Conservation (phyloP, 495 filamentous ascomycete genomes). For the Monascus purpureus region DNA sequence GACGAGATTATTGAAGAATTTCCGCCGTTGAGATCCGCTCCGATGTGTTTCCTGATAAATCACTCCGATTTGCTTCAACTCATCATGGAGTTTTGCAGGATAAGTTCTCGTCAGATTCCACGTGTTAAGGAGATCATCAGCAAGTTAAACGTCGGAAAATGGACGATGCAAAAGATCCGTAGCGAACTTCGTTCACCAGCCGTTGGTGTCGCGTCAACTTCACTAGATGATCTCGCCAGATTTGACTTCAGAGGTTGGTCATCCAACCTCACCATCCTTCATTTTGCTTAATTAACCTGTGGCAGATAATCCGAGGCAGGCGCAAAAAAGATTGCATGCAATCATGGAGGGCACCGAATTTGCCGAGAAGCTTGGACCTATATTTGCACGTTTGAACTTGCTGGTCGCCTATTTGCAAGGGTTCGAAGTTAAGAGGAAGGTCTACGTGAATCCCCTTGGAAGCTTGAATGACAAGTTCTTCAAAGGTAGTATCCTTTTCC, state of each 20-base stretch:
- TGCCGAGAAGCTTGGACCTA: constrained; percentile 50
- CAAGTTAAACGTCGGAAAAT: constrained; percentile 72
- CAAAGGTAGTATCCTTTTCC: constrained; percentile 73
- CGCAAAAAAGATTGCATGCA: constrained; percentile 52
- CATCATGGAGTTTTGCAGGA: constrained; percentile 78
- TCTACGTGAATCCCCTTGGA: constrained; percentile 74
- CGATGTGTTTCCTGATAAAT: constrained; percentile 86
- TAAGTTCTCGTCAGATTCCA: constrained; percentile 51
- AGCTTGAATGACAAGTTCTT: constrained; percentile 92
- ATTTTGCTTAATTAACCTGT: not conserved
- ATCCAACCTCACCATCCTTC: not conserved
- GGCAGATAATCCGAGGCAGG: constrained; percentile 55
- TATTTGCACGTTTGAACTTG: constrained; percentile 64
- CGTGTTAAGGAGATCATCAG: constrained; percentile 72
- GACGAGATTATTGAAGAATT: constrained; percentile 82
- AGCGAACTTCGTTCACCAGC: constrained; percentile 67
- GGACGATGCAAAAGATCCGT: constrained; percentile 73
- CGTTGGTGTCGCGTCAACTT: constrained; percentile 75
- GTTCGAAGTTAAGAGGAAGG: constrained; percentile 59
- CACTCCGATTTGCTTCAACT: constrained; percentile 73
- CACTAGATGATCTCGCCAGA: constrained; percentile 72
- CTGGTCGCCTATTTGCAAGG: constrained; percentile 62
- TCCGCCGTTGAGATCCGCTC: constrained; percentile 50
- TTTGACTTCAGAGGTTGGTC: constrained; percentile 76
- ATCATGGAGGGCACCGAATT: constrained; percentile 61